phyloP scores from a whole-genome alignment of 345 rosid genomes.

The Corchorus olitorius region DNA sequence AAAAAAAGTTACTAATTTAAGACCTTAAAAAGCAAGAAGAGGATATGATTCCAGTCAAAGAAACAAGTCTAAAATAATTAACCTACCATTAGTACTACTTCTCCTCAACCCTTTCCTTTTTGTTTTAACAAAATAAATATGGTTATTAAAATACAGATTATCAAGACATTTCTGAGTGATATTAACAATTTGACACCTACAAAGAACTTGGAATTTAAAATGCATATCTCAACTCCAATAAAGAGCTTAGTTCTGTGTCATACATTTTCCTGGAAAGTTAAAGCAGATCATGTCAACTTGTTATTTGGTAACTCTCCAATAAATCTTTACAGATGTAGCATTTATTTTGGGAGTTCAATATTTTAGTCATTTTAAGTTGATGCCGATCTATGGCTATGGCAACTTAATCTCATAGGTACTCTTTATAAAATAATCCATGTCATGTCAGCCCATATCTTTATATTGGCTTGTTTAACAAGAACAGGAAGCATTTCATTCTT shows the following conservation, averaged over 20 bases:
- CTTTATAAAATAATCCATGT: neutral
- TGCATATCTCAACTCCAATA: too few species aligned
- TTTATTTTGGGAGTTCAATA: neutral
- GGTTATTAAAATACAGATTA: neutral
- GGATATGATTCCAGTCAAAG: slow-evolving; percentile 32
- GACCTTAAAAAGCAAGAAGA: neutral
- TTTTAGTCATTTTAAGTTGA: neutral
- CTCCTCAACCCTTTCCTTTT: neutral
- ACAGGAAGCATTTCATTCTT: neutral
- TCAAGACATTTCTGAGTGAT: too few species aligned
- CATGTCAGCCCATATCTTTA: neutral
- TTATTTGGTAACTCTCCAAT: neutral
- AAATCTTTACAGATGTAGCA: neutral
- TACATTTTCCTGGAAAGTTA: neutral
- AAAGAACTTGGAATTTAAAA: neutral
- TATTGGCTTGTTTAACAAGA: neutral
- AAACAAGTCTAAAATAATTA: slow-evolving; percentile 31
- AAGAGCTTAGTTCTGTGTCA: too few species aligned
- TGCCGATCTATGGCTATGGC: neutral
- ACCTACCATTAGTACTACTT: neutral
- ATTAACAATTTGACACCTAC: neutral
- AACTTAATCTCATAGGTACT: neutral
- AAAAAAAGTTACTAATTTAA: neutral
- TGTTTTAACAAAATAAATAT: neutral
- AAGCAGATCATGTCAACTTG: neutral